phyloP scores from a whole-genome alignment of 106 monocot genomes.

The Dioscorea zingiberensis region DNA sequence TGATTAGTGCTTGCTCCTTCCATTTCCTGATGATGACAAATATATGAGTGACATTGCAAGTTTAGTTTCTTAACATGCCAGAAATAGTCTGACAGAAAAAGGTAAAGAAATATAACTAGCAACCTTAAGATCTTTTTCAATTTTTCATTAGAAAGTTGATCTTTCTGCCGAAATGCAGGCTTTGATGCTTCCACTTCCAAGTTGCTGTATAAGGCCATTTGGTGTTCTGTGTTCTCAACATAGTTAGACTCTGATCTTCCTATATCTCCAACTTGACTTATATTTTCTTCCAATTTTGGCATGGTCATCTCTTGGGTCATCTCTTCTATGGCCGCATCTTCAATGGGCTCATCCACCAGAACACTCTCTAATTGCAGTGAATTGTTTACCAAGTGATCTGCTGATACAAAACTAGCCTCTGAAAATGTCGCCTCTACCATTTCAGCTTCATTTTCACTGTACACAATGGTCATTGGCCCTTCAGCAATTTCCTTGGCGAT shows the following conservation, averaged over 20 bases:
- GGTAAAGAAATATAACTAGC: background rate
- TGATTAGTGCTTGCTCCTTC: constrained; percentile 42
- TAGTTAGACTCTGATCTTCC: constrained; percentile 8
- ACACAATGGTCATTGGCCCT: background rate
- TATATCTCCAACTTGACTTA: constrained; percentile 11
- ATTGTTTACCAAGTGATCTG: constrained; percentile 9
- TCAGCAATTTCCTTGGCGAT: too few species aligned
- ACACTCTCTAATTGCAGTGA: background rate
- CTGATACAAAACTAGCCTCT: background rate
- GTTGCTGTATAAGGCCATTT: constrained; percentile 5
- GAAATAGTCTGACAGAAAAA: constrained; percentile 10
- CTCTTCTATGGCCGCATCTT: constrained; percentile 1
- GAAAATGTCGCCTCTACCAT: constrained; percentile 6
- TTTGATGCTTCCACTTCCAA: constrained; percentile 8
- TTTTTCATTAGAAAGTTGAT: constrained; percentile 37
- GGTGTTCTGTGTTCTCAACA: background rate
- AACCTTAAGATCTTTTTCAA: constrained; percentile 69
- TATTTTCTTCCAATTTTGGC: constrained; percentile 7
- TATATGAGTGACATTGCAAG: background rate
- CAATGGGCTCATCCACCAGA: constrained; percentile 5
- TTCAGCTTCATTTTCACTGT: constrained; percentile 9
- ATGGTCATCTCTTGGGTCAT: constrained; percentile 6
- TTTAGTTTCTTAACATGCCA: background rate
- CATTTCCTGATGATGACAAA: constrained; percentile 50
- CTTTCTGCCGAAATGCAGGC: constrained; percentile 14